phyloP scores from a whole-genome alignment of 306 rosid genomes.

The Acacia confusa region DNA sequence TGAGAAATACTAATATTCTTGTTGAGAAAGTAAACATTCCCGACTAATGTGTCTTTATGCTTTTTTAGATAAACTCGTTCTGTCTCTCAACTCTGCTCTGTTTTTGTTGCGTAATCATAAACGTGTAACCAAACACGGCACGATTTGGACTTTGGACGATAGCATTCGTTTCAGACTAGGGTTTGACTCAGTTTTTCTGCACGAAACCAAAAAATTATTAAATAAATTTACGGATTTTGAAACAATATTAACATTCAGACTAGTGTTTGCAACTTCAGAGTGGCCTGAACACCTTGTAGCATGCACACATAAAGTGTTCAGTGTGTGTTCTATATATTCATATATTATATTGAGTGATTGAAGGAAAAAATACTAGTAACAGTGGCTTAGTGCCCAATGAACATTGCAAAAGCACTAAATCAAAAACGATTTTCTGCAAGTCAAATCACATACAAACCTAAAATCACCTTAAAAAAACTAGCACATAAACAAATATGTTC shows the following conservation, averaged over 20 bases:
- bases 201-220: too few relatives aligned
- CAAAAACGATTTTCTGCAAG: too few relatives aligned
- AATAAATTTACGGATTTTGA: too few relatives aligned
- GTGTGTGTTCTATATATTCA: too few relatives aligned
- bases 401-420: too few relatives aligned
- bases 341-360: too few relatives aligned
- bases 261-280: background rate
- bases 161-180: background rate
- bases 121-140: background rate
- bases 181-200: background rate
- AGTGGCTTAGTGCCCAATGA: too few relatives aligned
- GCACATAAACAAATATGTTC: too few relatives aligned
- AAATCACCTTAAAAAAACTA: too few relatives aligned
- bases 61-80: background rate
- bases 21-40: conserved; percentile 9
- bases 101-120: background rate
- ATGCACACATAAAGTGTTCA: background rate
- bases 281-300: background rate
- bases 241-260: background rate
- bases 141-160: background rate
- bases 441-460: too few relatives aligned
- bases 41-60: background rate
- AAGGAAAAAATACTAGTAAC: too few relatives aligned
- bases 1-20: background rate
- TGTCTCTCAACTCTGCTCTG: background rate